phyloP scores from a whole-genome alignment of 2,329 filamentous ascomycete genomes.

The Pezicula rhizophila region DNA sequence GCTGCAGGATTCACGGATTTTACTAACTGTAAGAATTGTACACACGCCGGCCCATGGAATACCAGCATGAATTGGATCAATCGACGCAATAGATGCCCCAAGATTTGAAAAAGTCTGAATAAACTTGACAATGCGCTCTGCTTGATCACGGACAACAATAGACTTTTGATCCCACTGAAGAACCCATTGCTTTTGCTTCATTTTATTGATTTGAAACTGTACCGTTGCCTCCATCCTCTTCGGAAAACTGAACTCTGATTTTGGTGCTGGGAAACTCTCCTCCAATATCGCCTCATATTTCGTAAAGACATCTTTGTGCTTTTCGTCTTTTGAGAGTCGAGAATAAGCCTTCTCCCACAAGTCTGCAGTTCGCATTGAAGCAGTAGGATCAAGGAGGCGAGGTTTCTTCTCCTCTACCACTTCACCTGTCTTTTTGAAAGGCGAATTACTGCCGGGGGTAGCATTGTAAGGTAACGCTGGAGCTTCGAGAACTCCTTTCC shows the following conservation, averaged over 20 bases:
- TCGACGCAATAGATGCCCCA: slow-evolving; percentile 5
- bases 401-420: background rate
- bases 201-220: slow-evolving; percentile 3
- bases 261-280: background rate
- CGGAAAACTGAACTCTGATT: background rate
- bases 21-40: background rate
- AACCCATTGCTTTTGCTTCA: slow-evolving; percentile 11
- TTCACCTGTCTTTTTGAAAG: background rate
- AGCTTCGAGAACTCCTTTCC: background rate
- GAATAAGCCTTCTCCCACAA: slow-evolving; percentile 6
- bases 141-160: slow-evolving; percentile 8
- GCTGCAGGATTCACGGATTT: too few species aligned
- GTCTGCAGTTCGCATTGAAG: slow-evolving; percentile 2
- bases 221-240: slow-evolving; percentile 1
- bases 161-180: slow-evolving; percentile 9
- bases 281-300: slow-evolving; percentile 5
- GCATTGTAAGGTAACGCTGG: background rate
- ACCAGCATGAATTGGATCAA: slow-evolving; percentile 8
- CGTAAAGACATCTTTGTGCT: slow-evolving; percentile 2
- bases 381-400: slow-evolving; percentile 2
- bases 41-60: slow-evolving; percentile 8
- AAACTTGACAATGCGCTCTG: slow-evolving; percentile 9
- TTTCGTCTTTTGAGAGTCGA: background rate
- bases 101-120: slow-evolving; percentile 7
- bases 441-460: background rate